Percentiles rank a stretch among this genome's conserved stretches.
Evolutionary conservation across 2,329 filamentous ascomycete genomes (phyloP).

Genomic region (Ophiosphaerella narmari): DNA sequence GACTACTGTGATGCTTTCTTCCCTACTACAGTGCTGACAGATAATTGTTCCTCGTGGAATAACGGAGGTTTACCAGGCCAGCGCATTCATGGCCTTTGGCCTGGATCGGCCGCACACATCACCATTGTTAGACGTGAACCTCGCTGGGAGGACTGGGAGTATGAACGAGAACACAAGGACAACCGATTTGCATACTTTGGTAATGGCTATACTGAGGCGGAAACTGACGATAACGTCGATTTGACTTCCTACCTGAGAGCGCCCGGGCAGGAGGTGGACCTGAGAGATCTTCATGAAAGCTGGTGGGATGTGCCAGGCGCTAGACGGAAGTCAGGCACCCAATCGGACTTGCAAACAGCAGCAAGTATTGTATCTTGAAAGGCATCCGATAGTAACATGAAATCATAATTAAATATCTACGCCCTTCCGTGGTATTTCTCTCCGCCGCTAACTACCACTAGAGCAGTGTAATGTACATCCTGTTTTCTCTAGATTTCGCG

Average conservation of each 20-base stretch:
- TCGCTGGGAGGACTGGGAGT: conserved; percentile 65
- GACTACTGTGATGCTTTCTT: conserved; percentile 60
- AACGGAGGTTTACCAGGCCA: conserved; percentile 65
- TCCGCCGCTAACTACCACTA: too few relatives aligned
- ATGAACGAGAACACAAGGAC: conserved; percentile 51
- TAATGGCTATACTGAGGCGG: conserved; percentile 67
- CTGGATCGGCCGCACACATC: conserved; percentile 67
- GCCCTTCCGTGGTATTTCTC: too few relatives aligned
- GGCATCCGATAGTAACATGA: too few relatives aligned
- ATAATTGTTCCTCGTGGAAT: conserved; percentile 73
- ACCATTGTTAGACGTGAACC: conserved; percentile 62
- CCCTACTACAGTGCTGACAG: conserved; percentile 58
- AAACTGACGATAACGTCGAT: conserved; percentile 61
- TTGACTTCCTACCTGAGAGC: conserved; percentile 66
- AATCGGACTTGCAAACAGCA: background rate
- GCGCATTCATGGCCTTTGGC: conserved; percentile 71
- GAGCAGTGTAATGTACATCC: too few relatives aligned
- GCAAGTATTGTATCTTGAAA: background rate
- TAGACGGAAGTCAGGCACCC: conserved; percentile 13
- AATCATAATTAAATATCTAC: too few relatives aligned
- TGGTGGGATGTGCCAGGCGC: conserved; percentile 58
- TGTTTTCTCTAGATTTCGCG: too few relatives aligned
- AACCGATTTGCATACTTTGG: conserved; percentile 69
- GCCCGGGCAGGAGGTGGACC: conserved; percentile 59
- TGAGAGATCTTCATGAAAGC: conserved; percentile 67